Percentiles rank a stretch among this genome's conserved stretches.
These are phyloP conservation scores for Colletotrichum sp. DNA, from an alignment of 2,329 filamentous ascomycete species.

Conservation along the genomic window DNA sequence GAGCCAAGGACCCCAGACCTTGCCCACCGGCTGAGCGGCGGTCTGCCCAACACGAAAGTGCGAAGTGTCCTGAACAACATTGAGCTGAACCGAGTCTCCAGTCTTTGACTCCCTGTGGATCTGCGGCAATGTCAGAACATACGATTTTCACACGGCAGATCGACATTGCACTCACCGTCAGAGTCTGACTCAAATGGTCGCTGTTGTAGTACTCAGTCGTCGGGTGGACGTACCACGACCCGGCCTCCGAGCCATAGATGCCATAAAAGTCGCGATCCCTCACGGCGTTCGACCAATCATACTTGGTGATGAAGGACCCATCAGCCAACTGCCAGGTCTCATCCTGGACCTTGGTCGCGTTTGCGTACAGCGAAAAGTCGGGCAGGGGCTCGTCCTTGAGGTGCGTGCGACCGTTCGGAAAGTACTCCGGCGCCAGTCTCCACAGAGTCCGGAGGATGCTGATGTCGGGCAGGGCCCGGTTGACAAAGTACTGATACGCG, in stretches of 20 bases:
- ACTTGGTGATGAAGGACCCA: conserved; percentile 19
- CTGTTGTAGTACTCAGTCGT: conserved; percentile 18
- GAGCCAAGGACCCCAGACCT: conserved; percentile 21
- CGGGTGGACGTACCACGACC: conserved; percentile 20
- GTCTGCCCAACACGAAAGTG: conserved; percentile 18
- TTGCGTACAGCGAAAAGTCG: conserved; percentile 18
- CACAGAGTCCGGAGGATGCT: conserved; percentile 18
- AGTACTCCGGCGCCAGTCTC: conserved; percentile 14
- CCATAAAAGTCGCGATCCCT: conserved; percentile 21
- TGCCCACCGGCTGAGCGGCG: conserved; percentile 3
- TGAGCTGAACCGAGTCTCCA: conserved; percentile 17
- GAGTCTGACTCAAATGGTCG: conserved; percentile 16
- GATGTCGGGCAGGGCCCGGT: conserved; percentile 18
- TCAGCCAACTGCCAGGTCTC: conserved; percentile 20
- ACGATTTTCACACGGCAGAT: neutral
- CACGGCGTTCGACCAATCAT: conserved; percentile 21
- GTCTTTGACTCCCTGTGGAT: conserved; percentile 21
- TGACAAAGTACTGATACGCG: conserved; percentile 23
- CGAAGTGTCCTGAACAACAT: conserved; percentile 19
- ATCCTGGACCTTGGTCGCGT: conserved; percentile 19
- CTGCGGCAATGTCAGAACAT: neutral
- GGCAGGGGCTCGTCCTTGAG: conserved; percentile 18
- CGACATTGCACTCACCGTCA: neutral
- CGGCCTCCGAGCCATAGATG: conserved; percentile 9
- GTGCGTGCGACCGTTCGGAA: conserved; percentile 17